A percentile compares a stretch with the other conserved stretches of the same genome.
phyloP scores from a whole-genome alignment of 2,329 filamentous ascomycete species.

The Ascocoryne sarcoides region DNA sequence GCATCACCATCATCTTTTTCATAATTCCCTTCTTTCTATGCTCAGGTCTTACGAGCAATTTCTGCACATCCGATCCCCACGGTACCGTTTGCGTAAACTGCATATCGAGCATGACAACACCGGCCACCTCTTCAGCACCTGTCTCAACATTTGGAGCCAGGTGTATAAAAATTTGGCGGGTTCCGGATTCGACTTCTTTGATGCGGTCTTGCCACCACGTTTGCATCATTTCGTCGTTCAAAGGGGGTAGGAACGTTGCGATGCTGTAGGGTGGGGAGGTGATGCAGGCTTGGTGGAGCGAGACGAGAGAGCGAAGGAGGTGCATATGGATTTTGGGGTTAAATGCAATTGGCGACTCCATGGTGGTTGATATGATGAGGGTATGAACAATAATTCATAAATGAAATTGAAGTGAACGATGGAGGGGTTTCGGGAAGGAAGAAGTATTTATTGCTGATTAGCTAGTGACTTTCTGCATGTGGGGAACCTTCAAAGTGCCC shows the following conservation, averaged over 20 bases:
- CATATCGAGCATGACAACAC: slow-evolving; percentile 46
- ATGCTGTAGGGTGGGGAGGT: slow-evolving; percentile 43
- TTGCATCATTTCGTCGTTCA: slow-evolving; percentile 46
- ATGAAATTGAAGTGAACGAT: no score
- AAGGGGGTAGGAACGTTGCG: slow-evolving; percentile 50
- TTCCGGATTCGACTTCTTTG: slow-evolving; percentile 37
- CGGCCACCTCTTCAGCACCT: slow-evolving; percentile 41
- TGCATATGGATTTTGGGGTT: neutral
- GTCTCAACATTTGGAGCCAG: slow-evolving; percentile 31
- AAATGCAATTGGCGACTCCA: neutral
- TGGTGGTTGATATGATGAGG: neutral
- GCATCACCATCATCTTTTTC: slow-evolving; percentile 39
- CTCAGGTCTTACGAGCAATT: slow-evolving; percentile 45
- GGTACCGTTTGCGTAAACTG: slow-evolving; percentile 46
- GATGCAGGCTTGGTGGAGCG: slow-evolving; percentile 51
- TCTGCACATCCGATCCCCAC: slow-evolving; percentile 47
- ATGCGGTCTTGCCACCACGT: slow-evolving; percentile 48
- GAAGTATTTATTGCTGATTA: no score
- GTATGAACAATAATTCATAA: no score
- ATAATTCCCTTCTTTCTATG: slow-evolving; percentile 44
- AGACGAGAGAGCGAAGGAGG: slow-evolving; percentile 28
- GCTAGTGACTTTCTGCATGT: no score
- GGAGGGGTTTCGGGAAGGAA: no score
- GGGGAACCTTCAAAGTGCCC: no score
- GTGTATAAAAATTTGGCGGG: slow-evolving; percentile 45